These are phyloP conservation scores for Physaria fendleri DNA, from an alignment of 345 rosid genomes.

Conservation along the genomic window DNA sequence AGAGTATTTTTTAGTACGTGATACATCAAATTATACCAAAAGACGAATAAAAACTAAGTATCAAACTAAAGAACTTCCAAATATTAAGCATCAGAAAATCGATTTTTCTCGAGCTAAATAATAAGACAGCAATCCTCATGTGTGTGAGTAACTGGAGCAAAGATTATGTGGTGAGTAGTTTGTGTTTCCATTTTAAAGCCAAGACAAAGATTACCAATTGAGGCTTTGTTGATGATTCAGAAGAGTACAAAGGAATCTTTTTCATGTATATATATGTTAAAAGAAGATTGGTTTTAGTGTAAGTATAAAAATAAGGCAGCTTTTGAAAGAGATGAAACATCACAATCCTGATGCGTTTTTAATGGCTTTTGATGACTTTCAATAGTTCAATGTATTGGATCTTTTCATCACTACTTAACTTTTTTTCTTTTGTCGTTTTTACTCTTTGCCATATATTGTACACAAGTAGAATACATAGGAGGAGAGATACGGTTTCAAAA, in stretches of 20 bases:
- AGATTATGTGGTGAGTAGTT: neutral
- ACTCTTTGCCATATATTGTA: no score
- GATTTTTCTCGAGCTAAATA: neutral
- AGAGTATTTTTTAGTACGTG: neutral
- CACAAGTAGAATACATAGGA: no score
- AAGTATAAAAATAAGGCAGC: conserved; percentile 13
- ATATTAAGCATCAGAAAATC: neutral
- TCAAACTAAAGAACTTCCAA: neutral
- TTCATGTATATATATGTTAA: neutral
- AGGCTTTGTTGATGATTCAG: neutral
- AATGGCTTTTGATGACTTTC: neutral
- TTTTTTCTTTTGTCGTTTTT: no score
- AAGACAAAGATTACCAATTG: neutral
- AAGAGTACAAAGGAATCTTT: neutral
- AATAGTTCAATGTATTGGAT: neutral
- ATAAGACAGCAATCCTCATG: neutral
- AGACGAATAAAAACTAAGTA: neutral
- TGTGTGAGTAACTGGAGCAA: no score
- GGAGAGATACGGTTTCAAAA: no score
- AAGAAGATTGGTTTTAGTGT: neutral
- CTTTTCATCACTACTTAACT: neutral
- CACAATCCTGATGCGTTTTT: neutral
- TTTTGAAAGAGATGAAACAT: conserved; percentile 3
- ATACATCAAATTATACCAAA: neutral
- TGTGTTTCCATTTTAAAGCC: neutral